phyloP scores from a whole-genome alignment of 2,329 filamentous ascomycete species.

The Aspergillus alliaceus region DNA sequence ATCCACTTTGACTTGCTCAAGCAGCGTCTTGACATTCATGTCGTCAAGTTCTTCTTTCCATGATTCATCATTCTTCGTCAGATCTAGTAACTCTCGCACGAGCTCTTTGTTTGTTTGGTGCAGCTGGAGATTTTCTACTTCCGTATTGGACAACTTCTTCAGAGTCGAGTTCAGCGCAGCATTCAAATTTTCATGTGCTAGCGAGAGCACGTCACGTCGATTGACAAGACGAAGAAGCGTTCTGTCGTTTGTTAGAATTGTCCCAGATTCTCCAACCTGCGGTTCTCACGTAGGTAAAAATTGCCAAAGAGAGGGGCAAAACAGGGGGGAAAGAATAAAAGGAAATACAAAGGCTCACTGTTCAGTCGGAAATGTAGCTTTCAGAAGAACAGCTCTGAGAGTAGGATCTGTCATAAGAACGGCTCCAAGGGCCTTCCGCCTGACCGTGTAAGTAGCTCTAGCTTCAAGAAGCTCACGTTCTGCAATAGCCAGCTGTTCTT shows the following conservation, averaged over 20 bases:
- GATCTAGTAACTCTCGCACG: constrained; percentile 61
- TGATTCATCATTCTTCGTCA: constrained; percentile 59
- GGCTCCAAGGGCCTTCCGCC: constrained; percentile 66
- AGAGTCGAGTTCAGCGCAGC: constrained; percentile 53
- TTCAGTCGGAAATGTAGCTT: constrained; percentile 65
- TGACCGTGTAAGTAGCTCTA: constrained; percentile 67
- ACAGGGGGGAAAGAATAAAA: not conserved
- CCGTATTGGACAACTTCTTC: constrained; percentile 56
- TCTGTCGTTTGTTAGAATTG: constrained; percentile 44
- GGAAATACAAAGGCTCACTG: constrained; percentile 52
- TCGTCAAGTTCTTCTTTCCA: constrained; percentile 56
- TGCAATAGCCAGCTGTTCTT: constrained; percentile 52
- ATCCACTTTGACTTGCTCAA: constrained; percentile 59
- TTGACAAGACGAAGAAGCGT: constrained; percentile 67
- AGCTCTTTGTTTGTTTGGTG: constrained; percentile 63
- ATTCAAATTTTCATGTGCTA: constrained; percentile 61
- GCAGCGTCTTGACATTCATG: constrained; percentile 53
- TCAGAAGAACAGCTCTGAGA: constrained; percentile 73
- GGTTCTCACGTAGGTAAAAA: constrained; percentile 1
- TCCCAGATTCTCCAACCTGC: not conserved
- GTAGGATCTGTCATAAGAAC: constrained; percentile 73
- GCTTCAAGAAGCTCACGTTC: constrained; percentile 69
- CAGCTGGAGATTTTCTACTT: constrained; percentile 58
- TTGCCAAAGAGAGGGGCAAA: constrained; percentile 5
- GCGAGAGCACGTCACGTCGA: constrained; percentile 66